Conservation (phyloP, 768 basidiomycete genomes). For the Pleurotus platypus region DNA sequence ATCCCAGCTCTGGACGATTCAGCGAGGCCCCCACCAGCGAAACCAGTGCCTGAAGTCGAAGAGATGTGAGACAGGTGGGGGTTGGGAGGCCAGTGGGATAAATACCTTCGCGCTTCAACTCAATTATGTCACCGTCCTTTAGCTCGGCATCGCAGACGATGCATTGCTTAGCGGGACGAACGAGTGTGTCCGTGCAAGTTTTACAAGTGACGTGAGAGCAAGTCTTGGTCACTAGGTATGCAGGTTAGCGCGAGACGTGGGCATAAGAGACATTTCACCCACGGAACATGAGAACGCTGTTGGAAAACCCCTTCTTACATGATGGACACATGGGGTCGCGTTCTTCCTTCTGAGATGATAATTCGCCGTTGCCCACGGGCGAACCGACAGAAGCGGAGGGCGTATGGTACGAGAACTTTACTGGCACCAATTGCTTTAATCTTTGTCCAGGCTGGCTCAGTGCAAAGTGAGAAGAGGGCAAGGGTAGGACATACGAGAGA, state of each 20-base stretch:
- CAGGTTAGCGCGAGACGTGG: background rate
- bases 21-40: constrained; percentile 92
- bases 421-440: constrained; percentile 76
- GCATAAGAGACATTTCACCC: constrained; percentile 21
- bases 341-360: constrained; percentile 49
- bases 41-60: constrained; percentile 70
- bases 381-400: constrained; percentile 34
- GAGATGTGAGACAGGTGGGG: background rate
- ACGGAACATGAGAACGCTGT: constrained; percentile 71
- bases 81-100: background rate
- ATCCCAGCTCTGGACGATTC: constrained; percentile 78
- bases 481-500: constrained; percentile 53
- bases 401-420: constrained; percentile 68
- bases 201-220: constrained; percentile 93
- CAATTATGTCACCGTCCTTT: constrained; percentile 70
- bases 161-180: constrained; percentile 76
- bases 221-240: constrained; percentile 63
- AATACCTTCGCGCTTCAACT: constrained; percentile 85
- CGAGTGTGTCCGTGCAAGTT: constrained; percentile 85
- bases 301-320: constrained; percentile 83
- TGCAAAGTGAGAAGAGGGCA: constrained; percentile 7
- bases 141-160: constrained; percentile 76
- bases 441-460: constrained; percentile 32
- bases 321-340: constrained; percentile 76
- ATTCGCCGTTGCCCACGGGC: constrained; percentile 28